phyloP scores from a whole-genome alignment of 2,329 filamentous ascomycete genomes.

The Zopfia rhizophila region DNA sequence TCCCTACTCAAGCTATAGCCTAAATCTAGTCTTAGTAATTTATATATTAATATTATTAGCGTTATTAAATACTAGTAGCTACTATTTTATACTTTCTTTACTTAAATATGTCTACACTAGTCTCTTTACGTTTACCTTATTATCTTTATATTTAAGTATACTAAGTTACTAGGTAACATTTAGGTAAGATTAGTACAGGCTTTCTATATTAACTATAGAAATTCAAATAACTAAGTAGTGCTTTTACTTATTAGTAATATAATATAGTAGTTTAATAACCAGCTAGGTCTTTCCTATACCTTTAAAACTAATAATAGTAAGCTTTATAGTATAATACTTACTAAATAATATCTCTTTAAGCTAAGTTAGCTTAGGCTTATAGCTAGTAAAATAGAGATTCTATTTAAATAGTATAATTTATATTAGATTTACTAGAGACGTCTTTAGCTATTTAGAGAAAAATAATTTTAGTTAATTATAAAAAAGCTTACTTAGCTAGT shows the following conservation, averaged over 20 bases:
- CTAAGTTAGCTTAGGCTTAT: conserved; percentile 25
- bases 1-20: not conserved
- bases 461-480: conserved; percentile 12
- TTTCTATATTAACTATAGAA: conserved; percentile 50
- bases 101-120: conserved; percentile 18
- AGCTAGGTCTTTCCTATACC: too few relatives aligned
- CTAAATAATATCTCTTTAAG: conserved; percentile 40
- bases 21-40: conserved; percentile 50
- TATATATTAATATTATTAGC: too few relatives aligned
- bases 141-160: conserved; percentile 19
- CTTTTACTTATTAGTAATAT: conserved; percentile 38
- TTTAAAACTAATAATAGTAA: conserved; percentile 49
- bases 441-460: conserved; percentile 12
- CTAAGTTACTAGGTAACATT: conserved; percentile 36
- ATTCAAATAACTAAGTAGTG: conserved; percentile 57
- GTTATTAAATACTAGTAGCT: too few relatives aligned
- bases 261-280: conserved; percentile 56
- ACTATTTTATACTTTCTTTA: conserved; percentile 25
- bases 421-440: conserved; percentile 7
- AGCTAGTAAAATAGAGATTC: too few relatives aligned
- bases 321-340: conserved; percentile 21
- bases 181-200: too few relatives aligned
- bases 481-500: conserved; percentile 14
- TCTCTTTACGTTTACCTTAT: conserved; percentile 14
- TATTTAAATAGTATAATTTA: conserved; percentile 3